Percentiles rank a stretch among this genome's conserved stretches.
These are phyloP conservation scores for Cryptosporidium canis DNA, from an alignment of 169 alveolate species.

Conservation along the genomic window DNA sequence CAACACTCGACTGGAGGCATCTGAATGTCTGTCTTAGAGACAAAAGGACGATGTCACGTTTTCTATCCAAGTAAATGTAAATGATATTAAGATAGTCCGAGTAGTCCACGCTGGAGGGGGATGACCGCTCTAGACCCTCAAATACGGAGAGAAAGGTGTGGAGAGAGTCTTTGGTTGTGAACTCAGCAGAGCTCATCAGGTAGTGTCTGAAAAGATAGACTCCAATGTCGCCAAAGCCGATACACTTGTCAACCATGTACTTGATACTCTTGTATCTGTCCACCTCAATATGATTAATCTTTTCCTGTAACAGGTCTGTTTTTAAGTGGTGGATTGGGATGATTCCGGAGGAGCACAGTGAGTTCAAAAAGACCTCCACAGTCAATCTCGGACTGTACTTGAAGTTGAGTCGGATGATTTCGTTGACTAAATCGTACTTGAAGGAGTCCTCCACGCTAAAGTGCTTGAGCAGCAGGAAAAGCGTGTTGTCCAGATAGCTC, in stretches of 20 bases:
- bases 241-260: conserved; percentile 10
- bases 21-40: conserved; percentile 10
- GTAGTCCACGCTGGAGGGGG: neutral
- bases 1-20: neutral
- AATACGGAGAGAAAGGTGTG: neutral
- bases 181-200: neutral
- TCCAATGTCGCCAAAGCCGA: neutral
- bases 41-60: conserved; percentile 2
- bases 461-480: neutral
- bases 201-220: conserved; percentile 25
- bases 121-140: neutral
- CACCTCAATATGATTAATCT: conserved; percentile 7
- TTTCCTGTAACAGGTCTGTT: conserved; percentile 28
- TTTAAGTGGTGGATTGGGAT: conserved; percentile 28
- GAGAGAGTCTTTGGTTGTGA: neutral
- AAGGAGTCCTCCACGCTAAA: neutral
- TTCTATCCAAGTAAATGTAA: conserved; percentile 16
- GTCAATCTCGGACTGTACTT: conserved; percentile 2
- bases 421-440: conserved; percentile 20
- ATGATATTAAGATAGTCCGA: conserved; percentile 29
- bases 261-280: conserved; percentile 9
- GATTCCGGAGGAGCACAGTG: neutral
- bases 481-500: neutral
- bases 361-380: conserved; percentile 35
- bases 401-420: neutral